These are phyloP conservation scores for Neonectria coccinea DNA, from an alignment of 2,329 filamentous ascomycete species.

Conservation along the genomic window DNA sequence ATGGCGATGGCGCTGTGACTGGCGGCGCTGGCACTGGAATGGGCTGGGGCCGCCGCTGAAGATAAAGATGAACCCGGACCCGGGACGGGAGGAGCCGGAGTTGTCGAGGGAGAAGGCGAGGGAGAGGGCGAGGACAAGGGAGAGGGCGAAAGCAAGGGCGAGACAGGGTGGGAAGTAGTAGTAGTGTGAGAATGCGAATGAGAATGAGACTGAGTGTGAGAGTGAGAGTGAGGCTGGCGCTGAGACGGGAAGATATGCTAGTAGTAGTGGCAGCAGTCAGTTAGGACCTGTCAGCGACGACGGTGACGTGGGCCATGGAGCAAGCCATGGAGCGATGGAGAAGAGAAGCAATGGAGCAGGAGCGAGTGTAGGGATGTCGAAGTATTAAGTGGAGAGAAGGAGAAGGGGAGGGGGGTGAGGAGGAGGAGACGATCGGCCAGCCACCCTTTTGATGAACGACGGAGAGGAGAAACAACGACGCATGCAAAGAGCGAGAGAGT, in stretches of 20 bases:
- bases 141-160: not conserved
- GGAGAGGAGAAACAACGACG: not conserved
- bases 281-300: constrained; percentile 42
- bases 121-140: constrained; percentile 17
- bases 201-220: constrained; percentile 4
- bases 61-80: not conserved
- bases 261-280: constrained; percentile 33
- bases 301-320: constrained; percentile 45
- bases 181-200: not conserved
- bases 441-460: constrained; percentile 9
- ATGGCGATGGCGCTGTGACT: constrained; percentile 13
- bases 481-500: not conserved
- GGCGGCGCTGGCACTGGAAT: constrained; percentile 19
- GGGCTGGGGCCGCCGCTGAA: not conserved
- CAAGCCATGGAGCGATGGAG: constrained; percentile 22
- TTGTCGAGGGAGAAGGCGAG: constrained; percentile 14
- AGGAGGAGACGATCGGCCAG: constrained; percentile 21
- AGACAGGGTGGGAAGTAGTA: not conserved
- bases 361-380: constrained; percentile 19
- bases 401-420: not conserved
- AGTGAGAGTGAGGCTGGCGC: constrained; percentile 4
- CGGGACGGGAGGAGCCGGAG: not conserved
- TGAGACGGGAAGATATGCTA: constrained; percentile 38
- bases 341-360: constrained; percentile 17
- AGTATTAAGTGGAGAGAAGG: constrained; percentile 24